Conservation (phyloP, 2,329 filamentous ascomycete species). For the Xylaria sp. region DNA sequence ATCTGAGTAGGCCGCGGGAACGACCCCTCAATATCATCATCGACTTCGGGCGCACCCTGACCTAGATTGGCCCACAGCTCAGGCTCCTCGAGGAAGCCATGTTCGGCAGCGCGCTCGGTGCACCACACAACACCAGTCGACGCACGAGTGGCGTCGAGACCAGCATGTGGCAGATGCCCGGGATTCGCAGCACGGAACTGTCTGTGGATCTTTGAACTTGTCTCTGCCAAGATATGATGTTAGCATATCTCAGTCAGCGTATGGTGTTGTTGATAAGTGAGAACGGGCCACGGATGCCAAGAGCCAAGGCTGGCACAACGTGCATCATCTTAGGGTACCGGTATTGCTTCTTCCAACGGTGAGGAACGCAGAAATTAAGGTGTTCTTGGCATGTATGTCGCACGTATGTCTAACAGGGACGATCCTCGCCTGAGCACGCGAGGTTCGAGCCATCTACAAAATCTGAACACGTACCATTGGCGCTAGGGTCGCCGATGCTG, state of each 20-base stretch:
- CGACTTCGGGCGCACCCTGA: constrained; percentile 91
- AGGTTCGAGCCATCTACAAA: constrained; percentile 16
- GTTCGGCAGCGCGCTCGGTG: constrained; percentile 83
- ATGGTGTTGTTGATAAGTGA: neutral
- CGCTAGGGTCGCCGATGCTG: constrained; percentile 62
- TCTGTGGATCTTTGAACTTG: constrained; percentile 81
- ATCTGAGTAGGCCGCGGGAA: constrained; percentile 82
- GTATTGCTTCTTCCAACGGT: neutral
- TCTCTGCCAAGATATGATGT: constrained; percentile 60
- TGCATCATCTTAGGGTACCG: constrained; percentile 26
- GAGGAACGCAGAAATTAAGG: constrained; percentile 12
- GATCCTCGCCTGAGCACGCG: constrained; percentile 3
- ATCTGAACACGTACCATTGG: constrained; percentile 54
- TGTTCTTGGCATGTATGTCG: constrained; percentile 34
- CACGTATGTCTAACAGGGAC: constrained; percentile 29
- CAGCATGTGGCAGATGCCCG: constrained; percentile 88
- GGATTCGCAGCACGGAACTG: constrained; percentile 91
- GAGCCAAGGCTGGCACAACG: constrained; percentile 36
- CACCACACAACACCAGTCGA: constrained; percentile 96
- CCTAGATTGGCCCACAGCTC: constrained; percentile 90
- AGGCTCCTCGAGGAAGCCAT: constrained; percentile 84
- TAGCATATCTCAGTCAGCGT: constrained; percentile 23
- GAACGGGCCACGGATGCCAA: constrained; percentile 34
- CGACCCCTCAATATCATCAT: constrained; percentile 88
- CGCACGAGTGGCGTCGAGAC: constrained; percentile 83